phyloP scores from a whole-genome alignment of 164 flowering plant genomes.

The Protea cynaroides region DNA sequence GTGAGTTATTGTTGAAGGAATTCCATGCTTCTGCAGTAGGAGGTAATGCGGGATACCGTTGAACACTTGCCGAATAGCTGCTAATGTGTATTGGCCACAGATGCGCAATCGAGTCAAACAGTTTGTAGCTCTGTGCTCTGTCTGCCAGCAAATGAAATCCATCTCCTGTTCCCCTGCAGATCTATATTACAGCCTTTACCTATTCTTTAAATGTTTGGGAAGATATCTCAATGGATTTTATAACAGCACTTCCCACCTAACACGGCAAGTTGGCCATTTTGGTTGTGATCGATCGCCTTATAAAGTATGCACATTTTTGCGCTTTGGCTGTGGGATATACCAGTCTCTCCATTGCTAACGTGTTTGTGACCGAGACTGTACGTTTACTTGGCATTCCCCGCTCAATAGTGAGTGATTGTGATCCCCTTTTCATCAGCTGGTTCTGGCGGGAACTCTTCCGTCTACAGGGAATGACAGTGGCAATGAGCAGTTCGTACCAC shows the following conservation, averaged over 20 bases:
- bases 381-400: slow-evolving; percentile 9
- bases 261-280: not conserved
- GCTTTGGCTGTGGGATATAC: not conserved
- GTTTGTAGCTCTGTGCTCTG: no score
- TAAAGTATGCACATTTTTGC: slow-evolving; percentile 4
- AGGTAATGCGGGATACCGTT: no score
- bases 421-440: not conserved
- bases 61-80: no score
- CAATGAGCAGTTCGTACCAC: not conserved
- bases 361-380: not conserved
- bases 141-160: no score
- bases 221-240: slow-evolving; percentile 1
- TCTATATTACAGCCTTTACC: no score
- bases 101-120: no score
- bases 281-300: slow-evolving; percentile 1
- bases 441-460: slow-evolving; percentile 5
- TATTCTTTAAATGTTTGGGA: not conserved
- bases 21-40: no score
- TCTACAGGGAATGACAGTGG: not conserved
- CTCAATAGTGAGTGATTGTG: slow-evolving; percentile 6
- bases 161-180: no score
- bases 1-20: no score
- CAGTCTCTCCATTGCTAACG: not conserved
- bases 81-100: no score
- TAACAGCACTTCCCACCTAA: not conserved